Conservation (phyloP, 2,329 filamentous ascomycete species). For the Botrytis fragariae region DNA sequence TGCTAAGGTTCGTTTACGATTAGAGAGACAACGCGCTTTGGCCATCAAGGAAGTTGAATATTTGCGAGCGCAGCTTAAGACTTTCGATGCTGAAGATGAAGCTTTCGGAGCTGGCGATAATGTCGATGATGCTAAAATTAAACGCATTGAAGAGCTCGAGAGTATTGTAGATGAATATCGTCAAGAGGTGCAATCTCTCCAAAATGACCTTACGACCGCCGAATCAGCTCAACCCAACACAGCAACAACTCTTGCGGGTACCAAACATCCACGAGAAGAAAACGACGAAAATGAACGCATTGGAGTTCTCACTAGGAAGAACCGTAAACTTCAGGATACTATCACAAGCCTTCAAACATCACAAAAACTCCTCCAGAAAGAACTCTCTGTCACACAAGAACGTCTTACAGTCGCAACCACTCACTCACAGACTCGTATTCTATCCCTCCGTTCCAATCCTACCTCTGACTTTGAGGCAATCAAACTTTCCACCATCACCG, state of each 20-base stretch:
- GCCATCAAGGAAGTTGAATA: constrained; percentile 93
- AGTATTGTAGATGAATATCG: constrained; percentile 85
- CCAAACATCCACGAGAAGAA: constrained; percentile 63
- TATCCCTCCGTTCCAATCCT: constrained; percentile 88
- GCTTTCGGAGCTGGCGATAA: constrained; percentile 74
- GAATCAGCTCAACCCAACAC: constrained; percentile 48
- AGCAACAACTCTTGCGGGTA: constrained; percentile 47
- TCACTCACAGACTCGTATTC: constrained; percentile 73
- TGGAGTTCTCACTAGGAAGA: constrained; percentile 82
- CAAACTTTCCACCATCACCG: constrained; percentile 75
- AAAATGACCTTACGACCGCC: constrained; percentile 67
- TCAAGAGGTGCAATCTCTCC: constrained; percentile 70
- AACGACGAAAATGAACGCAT: constrained; percentile 64
- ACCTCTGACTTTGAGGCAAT: constrained; percentile 82
- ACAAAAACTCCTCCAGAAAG: constrained; percentile 68
- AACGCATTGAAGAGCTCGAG: constrained; percentile 79
- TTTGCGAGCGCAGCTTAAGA: constrained; percentile 85
- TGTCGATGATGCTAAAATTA: constrained; percentile 70
- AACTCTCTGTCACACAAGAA: constrained; percentile 68
- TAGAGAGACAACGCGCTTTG: constrained; percentile 82
- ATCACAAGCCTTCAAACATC: constrained; percentile 67
- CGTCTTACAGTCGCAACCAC: constrained; percentile 68
- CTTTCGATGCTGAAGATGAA: constrained; percentile 81
- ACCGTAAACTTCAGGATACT: constrained; percentile 79
- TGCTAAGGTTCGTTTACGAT: constrained; percentile 68